Conservation (phyloP, 495 filamentous ascomycete species). For the Lepraria neglecta region DNA sequence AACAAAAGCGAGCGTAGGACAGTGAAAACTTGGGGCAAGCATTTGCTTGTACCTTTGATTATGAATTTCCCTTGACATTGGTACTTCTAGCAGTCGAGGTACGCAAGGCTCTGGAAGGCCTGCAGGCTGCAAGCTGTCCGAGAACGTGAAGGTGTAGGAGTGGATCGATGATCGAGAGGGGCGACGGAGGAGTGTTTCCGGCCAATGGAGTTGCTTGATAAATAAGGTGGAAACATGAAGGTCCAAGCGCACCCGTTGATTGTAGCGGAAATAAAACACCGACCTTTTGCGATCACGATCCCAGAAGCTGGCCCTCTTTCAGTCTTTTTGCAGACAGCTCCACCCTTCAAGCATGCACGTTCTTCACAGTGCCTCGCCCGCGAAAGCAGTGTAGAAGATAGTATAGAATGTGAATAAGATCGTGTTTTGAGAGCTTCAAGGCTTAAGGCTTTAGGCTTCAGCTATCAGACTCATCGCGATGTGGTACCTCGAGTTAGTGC, state of each 20-base stretch:
- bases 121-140: slow-evolving; percentile 8
- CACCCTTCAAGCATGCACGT: too few relatives aligned
- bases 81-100: too few relatives aligned
- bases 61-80: too few relatives aligned
- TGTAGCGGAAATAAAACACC: neutral
- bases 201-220: neutral
- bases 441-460: neutral
- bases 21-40: too few relatives aligned
- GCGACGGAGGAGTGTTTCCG: neutral
- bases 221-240: neutral
- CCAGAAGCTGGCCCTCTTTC: neutral
- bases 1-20: too few relatives aligned
- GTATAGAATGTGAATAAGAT: too few relatives aligned
- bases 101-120: neutral
- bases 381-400: too few relatives aligned
- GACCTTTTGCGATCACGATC: neutral
- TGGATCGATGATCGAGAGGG: slow-evolving; percentile 5
- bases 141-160: neutral
- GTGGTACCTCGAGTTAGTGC: slow-evolving; percentile 7
- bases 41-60: too few relatives aligned
- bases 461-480: slow-evolving; percentile 8
- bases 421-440: neutral
- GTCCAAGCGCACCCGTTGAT: slow-evolving; percentile 4
- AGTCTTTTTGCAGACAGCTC: too few relatives aligned
- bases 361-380: too few relatives aligned